phyloP scores from a whole-genome alignment of 2,329 filamentous ascomycete genomes.

The Neofusicoccum kwambonambiense region DNA sequence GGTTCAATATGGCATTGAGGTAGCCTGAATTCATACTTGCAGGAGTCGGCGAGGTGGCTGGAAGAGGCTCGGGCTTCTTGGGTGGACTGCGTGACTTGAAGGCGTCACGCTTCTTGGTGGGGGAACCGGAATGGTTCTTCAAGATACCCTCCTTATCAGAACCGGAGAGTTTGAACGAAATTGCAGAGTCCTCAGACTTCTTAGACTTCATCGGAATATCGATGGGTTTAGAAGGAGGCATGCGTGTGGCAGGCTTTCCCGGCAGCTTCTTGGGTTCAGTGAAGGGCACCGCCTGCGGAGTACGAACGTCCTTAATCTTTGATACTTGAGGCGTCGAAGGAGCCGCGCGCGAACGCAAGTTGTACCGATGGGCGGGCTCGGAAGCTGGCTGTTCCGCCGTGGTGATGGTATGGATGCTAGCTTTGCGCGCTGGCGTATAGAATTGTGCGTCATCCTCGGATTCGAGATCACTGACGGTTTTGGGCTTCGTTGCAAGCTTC shows the following conservation, averaged over 20 bases:
- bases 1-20: conserved; percentile 9
- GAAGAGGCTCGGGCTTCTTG: conserved; percentile 29
- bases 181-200: neutral
- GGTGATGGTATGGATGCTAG: conserved; percentile 29
- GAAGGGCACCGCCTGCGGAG: neutral
- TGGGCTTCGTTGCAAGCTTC: conserved; percentile 16
- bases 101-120: conserved; percentile 12
- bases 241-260: neutral
- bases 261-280: conserved; percentile 9
- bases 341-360: neutral
- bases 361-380: neutral
- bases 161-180: conserved; percentile 4
- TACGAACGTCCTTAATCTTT: neutral
- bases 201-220: conserved; percentile 3
- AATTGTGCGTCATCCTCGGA: conserved; percentile 31
- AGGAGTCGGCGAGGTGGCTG: conserved; percentile 15
- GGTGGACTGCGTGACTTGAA: conserved; percentile 23
- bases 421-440: conserved; percentile 36
- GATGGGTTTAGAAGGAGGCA: neutral
- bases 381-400: neutral
- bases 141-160: neutral
- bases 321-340: neutral
- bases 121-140: neutral
- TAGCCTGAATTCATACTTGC: conserved; percentile 18
- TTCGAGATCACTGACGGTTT: conserved; percentile 31